A percentile compares a stretch with the other conserved stretches of the same genome.
Conservation (phyloP, 2,329 filamentous ascomycete genomes). For the Harringtonia lauricola region DNA sequence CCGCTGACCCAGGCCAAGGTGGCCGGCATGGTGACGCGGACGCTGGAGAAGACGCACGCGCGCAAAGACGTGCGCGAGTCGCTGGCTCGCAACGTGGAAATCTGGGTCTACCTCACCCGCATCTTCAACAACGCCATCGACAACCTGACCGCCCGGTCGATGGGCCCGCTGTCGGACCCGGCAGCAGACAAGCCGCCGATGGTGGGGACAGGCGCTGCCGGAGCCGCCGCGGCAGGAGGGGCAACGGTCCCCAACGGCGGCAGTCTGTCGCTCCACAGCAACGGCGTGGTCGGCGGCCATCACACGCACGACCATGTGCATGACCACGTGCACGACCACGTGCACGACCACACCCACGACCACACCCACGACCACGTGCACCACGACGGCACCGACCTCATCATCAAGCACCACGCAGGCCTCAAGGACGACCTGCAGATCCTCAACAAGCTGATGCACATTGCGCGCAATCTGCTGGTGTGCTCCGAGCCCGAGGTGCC, state of each 20-base stretch:
- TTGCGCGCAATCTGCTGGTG: conserved; percentile 53
- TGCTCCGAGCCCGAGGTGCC: conserved; percentile 54
- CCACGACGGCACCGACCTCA: conserved; percentile 50
- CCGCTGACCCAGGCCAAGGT: conserved; percentile 42
- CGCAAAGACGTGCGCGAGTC: conserved; percentile 50
- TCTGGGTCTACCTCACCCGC: conserved; percentile 54
- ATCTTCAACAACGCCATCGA: conserved; percentile 52
- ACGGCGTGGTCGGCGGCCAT: background rate
- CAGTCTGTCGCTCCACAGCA: no score
- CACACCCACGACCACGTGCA: background rate
- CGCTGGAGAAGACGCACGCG: conserved; percentile 52
- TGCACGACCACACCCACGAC: conserved; percentile 17
- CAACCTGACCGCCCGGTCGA: conserved; percentile 46
- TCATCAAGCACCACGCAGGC: conserved; percentile 49
- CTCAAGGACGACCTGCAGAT: conserved; percentile 52
- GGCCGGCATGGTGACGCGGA: conserved; percentile 46
- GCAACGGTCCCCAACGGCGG: conserved; percentile 22
- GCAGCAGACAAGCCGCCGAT: background rate
- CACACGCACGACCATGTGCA: background rate
- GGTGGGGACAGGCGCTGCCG: no score
- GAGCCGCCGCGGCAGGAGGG: background rate
- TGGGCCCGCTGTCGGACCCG: conserved; percentile 40
- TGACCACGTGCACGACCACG: conserved; percentile 1
- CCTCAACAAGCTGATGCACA: conserved; percentile 57
- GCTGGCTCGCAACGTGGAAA: conserved; percentile 49